Base-by-base conservation (phyloP, 352 stramenopile species). In the Globisporangium cystogenes region DNA sequence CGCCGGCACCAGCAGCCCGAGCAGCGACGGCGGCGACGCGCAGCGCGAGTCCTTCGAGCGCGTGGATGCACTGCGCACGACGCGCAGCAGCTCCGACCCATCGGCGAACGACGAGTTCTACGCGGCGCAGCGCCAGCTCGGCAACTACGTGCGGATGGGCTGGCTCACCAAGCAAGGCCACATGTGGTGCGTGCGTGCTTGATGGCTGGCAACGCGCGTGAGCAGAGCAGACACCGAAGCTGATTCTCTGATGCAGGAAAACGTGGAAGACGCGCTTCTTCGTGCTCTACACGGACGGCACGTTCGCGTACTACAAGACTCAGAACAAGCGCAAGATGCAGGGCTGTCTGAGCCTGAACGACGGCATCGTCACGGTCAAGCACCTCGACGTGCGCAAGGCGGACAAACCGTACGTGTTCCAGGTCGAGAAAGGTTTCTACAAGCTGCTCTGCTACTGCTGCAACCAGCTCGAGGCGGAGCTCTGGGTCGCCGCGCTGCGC, bases 231-330 rank as follows among this genome's bases (percentile, higher is more conserved):
- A 16, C 5, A 26, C 1, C 35, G 20, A 18, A 7, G 12, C 18
- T 27, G n/a, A 27, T 46, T 14, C n/a, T 11, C 10, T 53, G 2
- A 31, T 21, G n/a, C 46, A 83, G 76, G 76, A 90, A 92, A 57
- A 93, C 68, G 49, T 95, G 85, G 85, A 95, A 93, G 61, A 82
- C 60, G 53, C 80, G 85, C 35, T 93, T 88, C 58, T 95, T 95
- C 48, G 81, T 95, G 39, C 59, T 95, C 14, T 93, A 88, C 53
- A 67, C 71, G 10, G 82, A 95, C 55, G 82, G 80, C 6, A 91
- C 77, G 12, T 77, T 95, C 33, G 82, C 74, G 11, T 95, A 95
- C 47, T 95, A 93, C 56, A 89, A 90, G 58, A 81, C 71, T 49
- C 82, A 85, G 36, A 72, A 66, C 29, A 79, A 76, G 48, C 77